These are phyloP conservation scores for Rhizomucor pusillus DNA, from an alignment of 371 early-diverging fungal genomes.

Conservation along the genomic window DNA sequence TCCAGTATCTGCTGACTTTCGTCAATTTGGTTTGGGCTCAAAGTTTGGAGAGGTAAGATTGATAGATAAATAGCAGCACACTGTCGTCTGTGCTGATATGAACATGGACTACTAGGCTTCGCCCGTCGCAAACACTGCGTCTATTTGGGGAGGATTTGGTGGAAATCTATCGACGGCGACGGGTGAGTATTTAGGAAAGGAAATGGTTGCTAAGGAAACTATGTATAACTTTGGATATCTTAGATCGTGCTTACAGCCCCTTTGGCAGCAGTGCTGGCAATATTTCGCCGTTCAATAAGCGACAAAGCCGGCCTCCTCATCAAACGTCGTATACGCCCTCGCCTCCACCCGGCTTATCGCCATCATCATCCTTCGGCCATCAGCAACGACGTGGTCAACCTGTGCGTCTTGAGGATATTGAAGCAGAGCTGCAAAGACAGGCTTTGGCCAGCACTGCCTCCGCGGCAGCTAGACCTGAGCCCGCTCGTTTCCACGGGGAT, in stretches of 20 bases:
- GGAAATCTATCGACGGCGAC: constrained; percentile 19
- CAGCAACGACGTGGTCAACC: constrained; percentile 32
- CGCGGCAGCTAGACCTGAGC: constrained; percentile 6
- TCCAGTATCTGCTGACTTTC: constrained; percentile 8
- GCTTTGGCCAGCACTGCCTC: no score
- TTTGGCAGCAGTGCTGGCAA: constrained; percentile 9
- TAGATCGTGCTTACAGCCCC: constrained; percentile 18
- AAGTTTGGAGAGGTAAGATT: constrained; percentile 8
- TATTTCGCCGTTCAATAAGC: constrained; percentile 7
- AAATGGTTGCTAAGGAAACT: neutral
- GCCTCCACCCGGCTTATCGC: constrained; percentile 23
- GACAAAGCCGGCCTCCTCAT: constrained; percentile 3
- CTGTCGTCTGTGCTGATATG: neutral
- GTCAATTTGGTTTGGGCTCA: constrained; percentile 3
- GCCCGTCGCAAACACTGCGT: constrained; percentile 61
- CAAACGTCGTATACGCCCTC: constrained; percentile 23
- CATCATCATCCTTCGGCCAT: constrained; percentile 25
- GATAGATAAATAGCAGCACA: neutral
- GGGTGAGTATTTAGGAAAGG: constrained; percentile 11
- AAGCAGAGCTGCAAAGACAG: constrained; percentile 50
- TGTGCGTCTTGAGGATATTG: constrained; percentile 54
- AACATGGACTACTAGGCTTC: constrained; percentile 50
- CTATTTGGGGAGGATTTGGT: constrained; percentile 47
- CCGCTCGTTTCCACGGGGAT: constrained; percentile 8
- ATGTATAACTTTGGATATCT: constrained; percentile 7